Evolutionary conservation across 148 eudicot species (phyloP).

Genomic region (Nepenthes gracilis): DNA sequence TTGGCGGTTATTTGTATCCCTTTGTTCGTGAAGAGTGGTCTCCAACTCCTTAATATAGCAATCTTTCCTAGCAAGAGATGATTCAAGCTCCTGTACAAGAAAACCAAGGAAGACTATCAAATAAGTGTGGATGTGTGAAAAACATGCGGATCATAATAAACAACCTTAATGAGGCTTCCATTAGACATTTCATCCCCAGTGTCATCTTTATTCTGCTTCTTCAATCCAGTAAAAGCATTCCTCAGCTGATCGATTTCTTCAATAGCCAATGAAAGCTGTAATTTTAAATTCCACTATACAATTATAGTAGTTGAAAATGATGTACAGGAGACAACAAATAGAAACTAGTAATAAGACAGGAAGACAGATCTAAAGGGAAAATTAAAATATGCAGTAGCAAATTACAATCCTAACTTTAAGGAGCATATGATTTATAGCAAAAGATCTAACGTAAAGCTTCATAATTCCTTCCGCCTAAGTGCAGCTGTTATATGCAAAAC

Average conservation of each 20-base stretch:
- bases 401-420: too few species aligned
- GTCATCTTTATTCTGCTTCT: conserved; percentile 32
- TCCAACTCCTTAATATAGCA: conserved; percentile 59
- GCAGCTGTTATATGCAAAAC: background rate
- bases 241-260: conserved; percentile 71
- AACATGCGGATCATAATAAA: conserved; percentile 3
- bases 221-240: conserved; percentile 33
- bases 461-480: background rate
- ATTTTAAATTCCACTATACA: background rate
- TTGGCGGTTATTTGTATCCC: conserved; percentile 49
- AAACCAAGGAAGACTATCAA: conserved; percentile 12
- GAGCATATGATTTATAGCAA: too few species aligned
- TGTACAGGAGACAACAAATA: too few species aligned
- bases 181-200: conserved; percentile 32
- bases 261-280: conserved; percentile 57
- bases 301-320: background rate
- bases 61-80: conserved; percentile 58
- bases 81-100: conserved; percentile 57
- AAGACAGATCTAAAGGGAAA: background rate
- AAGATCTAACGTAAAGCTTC: background rate
- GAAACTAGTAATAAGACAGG: background rate
- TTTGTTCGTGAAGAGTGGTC: conserved; percentile 41
- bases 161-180: conserved; percentile 55
- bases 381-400: too few species aligned
- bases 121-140: background rate